Percentiles rank a stretch among this genome's conserved stretches.
Evolutionary conservation across 208 protist genomes (phyloP).

Genomic region (Trypanosoma brucei): DNA sequence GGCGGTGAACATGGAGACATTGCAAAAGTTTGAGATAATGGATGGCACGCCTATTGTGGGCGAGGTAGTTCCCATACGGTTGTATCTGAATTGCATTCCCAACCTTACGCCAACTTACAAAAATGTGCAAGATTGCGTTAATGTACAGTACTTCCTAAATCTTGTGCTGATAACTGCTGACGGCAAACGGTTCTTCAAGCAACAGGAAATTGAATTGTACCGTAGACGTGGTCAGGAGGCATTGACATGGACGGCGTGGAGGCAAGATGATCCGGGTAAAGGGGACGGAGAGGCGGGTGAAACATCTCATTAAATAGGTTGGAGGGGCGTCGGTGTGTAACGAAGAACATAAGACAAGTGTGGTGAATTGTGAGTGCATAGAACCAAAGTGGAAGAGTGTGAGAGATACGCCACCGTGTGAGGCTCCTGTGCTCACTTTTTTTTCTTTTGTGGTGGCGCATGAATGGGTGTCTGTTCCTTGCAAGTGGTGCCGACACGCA

Average conservation of each 20-base stretch:
- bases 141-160: slow-evolving; percentile 86
- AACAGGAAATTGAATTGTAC: slow-evolving; percentile 85
- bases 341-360: background rate
- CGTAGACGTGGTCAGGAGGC: slow-evolving; percentile 60
- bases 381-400: too few relatives aligned
- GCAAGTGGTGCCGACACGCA: too few relatives aligned
- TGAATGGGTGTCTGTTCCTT: too few relatives aligned
- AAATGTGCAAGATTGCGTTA: slow-evolving; percentile 58
- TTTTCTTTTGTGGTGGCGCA: too few relatives aligned
- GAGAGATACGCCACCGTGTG: too few relatives aligned
- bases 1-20: slow-evolving; percentile 58
- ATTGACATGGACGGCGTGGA: slow-evolving; percentile 6
- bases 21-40: slow-evolving; percentile 91
- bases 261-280: slow-evolving; percentile 3
- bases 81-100: slow-evolving; percentile 76
- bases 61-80: slow-evolving; percentile 87
- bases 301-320: background rate
- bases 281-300: background rate
- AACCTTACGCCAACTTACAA: slow-evolving; percentile 79
- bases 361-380: background rate
- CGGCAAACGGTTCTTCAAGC: slow-evolving; percentile 86
- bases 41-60: slow-evolving; percentile 86
- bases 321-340: background rate
- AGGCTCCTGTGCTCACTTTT: too few relatives aligned
- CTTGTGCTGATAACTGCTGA: slow-evolving; percentile 74